phyloP scores from a whole-genome alignment of 176 grass and related monocot species.

The Ensete ventricosum region DNA sequence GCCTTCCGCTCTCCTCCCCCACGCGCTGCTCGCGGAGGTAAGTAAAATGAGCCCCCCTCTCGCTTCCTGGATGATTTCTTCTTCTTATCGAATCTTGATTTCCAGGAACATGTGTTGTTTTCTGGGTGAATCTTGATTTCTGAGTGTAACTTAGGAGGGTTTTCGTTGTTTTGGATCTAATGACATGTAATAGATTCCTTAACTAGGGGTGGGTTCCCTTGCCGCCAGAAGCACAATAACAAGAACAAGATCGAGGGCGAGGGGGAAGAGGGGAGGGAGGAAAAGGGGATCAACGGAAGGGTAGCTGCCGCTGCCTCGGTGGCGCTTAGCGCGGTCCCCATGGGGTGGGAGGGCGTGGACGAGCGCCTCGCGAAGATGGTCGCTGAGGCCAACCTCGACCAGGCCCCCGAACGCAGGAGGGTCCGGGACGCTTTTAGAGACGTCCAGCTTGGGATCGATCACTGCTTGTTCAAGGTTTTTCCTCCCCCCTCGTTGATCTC shows the following conservation, averaged over 20 bases:
- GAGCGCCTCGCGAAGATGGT: slow-evolving; percentile 50
- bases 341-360: slow-evolving; percentile 42
- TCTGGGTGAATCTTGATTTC: not conserved
- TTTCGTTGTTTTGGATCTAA: not conserved
- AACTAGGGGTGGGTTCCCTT: slow-evolving; percentile 7
- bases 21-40: not conserved
- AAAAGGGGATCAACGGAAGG: not conserved
- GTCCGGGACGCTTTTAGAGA: slow-evolving; percentile 76
- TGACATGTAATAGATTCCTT: slow-evolving; percentile 5
- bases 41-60: not conserved
- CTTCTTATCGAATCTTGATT: not conserved
- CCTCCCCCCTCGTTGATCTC: too few species aligned
- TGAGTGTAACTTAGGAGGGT: not conserved
- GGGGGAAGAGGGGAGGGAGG: not conserved
- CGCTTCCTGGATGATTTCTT: not conserved
- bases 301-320: not conserved
- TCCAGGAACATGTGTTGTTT: not conserved
- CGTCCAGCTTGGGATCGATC: slow-evolving; percentile 64
- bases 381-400: slow-evolving; percentile 54
- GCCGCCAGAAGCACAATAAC: slow-evolving; percentile 6
- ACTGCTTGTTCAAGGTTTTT: slow-evolving; percentile 85
- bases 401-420: slow-evolving; percentile 57
- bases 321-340: not conserved
- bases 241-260: not conserved
- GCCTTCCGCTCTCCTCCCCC: not conserved